Base-by-base conservation (phyloP, 2,329 filamentous ascomycete genomes). In the Fusarium humuli region DNA sequence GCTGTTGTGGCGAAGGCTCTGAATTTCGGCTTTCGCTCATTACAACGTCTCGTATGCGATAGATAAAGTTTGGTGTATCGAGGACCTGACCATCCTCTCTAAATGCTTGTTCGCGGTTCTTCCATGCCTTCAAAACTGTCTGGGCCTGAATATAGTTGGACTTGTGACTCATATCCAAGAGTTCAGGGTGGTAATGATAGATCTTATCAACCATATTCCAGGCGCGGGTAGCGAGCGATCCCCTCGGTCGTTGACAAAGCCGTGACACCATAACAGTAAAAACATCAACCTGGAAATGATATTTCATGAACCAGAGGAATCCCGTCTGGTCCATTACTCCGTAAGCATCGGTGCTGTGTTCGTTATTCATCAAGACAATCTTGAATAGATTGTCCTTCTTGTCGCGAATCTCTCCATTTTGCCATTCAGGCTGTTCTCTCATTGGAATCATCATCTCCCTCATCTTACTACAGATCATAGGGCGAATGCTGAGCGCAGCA, bases 361-460 rank as follows among this genome's bases (percentile, higher is more conserved):
- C 85, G 20, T 83, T 80, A 29, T 83, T 79, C 44, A 82, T 80
- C 23, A 89, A 72, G 2, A 86, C 81, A 16, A 88, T 79, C 71
- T 85, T 85, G 80, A 89, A 89, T 10, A 88, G 77, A 57, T 86
- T 86, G 72, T 89, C 87, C 47, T 83, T 82, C 22, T 81, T 77
- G 22, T 80, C 81, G 34, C 81, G 80, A 11, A 87, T 81, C 69
- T 88, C 49, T 25, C 49, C 86, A 3, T 80, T 83, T 11, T 82
- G 83, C 78, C 82, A 85, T 70, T 86, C 85, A 0, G 83, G 80
- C 45, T 83, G 82, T 22, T 85, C 80, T 40, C 78, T 79, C 65
- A 84, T 79, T 0, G 85, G 84, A 8, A 81, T 77, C 46, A 86
- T 76, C 54, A 88, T 78, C 49, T 84, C 81, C 27, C 78, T 75